Conservation (phyloP, 208 protist species). For the Trypanosoma caninum region DNA sequence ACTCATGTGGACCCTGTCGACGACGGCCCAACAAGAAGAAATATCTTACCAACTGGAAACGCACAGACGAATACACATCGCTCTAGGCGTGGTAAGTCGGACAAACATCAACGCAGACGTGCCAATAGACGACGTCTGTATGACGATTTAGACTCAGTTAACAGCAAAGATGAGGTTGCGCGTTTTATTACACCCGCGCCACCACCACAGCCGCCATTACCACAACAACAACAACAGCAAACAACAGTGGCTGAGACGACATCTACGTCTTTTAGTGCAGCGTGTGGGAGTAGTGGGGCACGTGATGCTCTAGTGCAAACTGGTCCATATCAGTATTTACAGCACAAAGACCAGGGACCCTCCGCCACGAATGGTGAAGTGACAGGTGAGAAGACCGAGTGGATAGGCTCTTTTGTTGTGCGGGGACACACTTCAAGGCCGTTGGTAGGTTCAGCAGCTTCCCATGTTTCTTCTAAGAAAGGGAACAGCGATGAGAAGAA, state of each 20-base stretch:
- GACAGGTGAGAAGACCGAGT: constrained; percentile 6
- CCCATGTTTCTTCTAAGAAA: too few relatives aligned
- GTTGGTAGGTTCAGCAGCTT: constrained; percentile 45
- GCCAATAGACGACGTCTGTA: not conserved
- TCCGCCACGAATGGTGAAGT: not conserved
- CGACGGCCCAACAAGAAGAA: not conserved
- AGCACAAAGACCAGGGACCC: not conserved
- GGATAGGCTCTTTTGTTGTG: constrained; percentile 48
- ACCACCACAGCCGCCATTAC: constrained; percentile 17
- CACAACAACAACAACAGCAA: not conserved
- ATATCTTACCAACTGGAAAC: not conserved
- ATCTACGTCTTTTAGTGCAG: not conserved
- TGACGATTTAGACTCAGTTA: not conserved
- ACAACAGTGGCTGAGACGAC: not conserved
- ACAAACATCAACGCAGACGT: not conserved
- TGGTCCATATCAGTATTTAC: not conserved
- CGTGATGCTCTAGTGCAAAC: not conserved
- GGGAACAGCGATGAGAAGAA: too few relatives aligned
- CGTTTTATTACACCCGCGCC: constrained; percentile 18
- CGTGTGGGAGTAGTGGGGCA: not conserved
- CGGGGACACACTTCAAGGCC: constrained; percentile 66
- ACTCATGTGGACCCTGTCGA: too few relatives aligned
- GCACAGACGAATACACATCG: not conserved
- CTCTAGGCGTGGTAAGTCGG: not conserved
- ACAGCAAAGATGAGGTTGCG: not conserved